Evolutionary conservation across 2,329 filamentous ascomycete species (phyloP).

Genomic region (Penicillium glabrum): DNA sequence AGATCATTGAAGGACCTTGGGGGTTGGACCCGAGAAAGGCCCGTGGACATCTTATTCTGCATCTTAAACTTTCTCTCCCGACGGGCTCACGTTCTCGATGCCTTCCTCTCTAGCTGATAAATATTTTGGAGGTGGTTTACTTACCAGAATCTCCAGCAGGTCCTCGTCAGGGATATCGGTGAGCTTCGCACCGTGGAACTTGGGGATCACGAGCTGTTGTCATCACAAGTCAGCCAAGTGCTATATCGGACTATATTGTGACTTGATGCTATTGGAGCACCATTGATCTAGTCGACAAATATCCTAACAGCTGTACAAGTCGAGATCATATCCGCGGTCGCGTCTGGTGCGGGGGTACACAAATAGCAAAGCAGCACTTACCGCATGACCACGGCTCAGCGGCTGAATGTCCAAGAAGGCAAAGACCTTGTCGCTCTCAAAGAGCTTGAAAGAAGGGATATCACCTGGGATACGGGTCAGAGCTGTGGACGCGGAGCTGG

Average conservation of each 20-base stretch:
- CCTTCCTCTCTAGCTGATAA: neutral
- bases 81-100: neutral
- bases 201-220: conserved; percentile 86
- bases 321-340: neutral
- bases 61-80: neutral
- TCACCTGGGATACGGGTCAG: conserved; percentile 63
- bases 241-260: neutral
- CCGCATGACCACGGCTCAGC: conserved; percentile 82
- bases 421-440: conserved; percentile 87
- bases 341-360: neutral
- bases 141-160: conserved; percentile 75
- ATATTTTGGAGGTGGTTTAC: conserved; percentile 22
- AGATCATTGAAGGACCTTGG: conserved; percentile 25
- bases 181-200: conserved; percentile 88
- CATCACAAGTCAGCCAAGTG: neutral
- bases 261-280: neutral
- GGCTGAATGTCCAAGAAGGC: conserved; percentile 97
- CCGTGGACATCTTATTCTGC: neutral
- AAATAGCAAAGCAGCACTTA: conserved; percentile 47
- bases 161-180: conserved; percentile 89
- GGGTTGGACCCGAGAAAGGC: conserved; percentile 1
- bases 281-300: neutral
- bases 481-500: neutral
- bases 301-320: neutral
- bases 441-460: conserved; percentile 94